These are phyloP conservation scores for Neurospora tetraspora DNA, from an alignment of 495 filamentous ascomycete species.

Conservation along the genomic window DNA sequence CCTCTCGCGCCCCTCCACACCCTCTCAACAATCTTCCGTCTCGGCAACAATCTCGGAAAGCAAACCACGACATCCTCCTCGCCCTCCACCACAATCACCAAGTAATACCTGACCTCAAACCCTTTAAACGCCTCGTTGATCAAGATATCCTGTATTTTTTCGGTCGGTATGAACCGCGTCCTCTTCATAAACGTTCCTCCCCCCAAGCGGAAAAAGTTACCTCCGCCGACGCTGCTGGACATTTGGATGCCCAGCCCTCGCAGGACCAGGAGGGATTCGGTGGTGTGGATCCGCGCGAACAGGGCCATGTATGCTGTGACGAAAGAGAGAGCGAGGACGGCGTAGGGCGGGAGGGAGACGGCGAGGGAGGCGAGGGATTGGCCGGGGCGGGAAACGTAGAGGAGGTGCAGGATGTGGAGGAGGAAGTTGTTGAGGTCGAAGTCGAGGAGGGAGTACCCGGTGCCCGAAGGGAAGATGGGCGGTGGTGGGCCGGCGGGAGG, in stretches of 20 bases:
- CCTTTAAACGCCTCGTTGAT: slow-evolving; percentile 94
- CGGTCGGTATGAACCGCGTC: slow-evolving; percentile 85
- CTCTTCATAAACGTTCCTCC: slow-evolving; percentile 33
- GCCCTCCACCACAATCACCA: slow-evolving; percentile 83
- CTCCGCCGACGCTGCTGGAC: background rate
- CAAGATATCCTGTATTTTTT: slow-evolving; percentile 80
- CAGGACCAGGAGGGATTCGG: slow-evolving; percentile 83
- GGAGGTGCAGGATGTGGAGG: slow-evolving; percentile 27
- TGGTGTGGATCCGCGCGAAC: slow-evolving; percentile 36
- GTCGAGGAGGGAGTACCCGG: background rate
- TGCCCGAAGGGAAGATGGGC: background rate
- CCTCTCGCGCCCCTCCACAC: slow-evolving; percentile 74
- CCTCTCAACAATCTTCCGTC: slow-evolving; percentile 58
- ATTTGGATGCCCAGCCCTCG: slow-evolving; percentile 89
- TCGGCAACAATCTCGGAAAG: slow-evolving; percentile 73
- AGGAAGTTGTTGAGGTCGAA: slow-evolving; percentile 7
- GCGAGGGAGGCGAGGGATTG: slow-evolving; percentile 32
- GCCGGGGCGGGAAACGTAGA: slow-evolving; percentile 15
- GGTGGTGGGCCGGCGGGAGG: background rate
- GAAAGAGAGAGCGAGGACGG: slow-evolving; percentile 11
- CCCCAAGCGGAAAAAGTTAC: slow-evolving; percentile 31
- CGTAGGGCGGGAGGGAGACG: slow-evolving; percentile 22
- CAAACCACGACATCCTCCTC: slow-evolving; percentile 86
- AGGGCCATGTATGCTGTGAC: slow-evolving; percentile 25
- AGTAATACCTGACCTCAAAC: slow-evolving; percentile 83